Evolutionary conservation across 305 asterid species (phyloP).

Genomic region (Rubia tinctorum): DNA sequence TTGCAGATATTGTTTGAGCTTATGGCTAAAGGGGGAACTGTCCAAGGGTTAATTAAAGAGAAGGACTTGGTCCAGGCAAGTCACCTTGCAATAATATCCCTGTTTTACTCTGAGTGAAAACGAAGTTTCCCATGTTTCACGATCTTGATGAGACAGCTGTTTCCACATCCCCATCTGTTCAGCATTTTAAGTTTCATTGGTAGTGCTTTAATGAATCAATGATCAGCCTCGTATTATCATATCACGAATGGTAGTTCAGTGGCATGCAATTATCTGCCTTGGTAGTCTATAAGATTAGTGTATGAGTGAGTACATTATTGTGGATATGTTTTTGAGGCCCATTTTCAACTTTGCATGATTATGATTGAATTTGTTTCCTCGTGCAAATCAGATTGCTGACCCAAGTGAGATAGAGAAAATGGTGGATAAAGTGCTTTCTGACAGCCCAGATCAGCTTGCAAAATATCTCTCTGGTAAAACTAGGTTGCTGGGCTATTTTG

Average conservation of each 20-base stretch:
- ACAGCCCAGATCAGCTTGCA: slow-evolving; percentile 81
- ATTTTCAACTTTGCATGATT: neutral
- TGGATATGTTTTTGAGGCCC: neutral
- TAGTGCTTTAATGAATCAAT: neutral
- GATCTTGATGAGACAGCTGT: neutral
- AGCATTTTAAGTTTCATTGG: neutral
- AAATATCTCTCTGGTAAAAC: slow-evolving; percentile 93
- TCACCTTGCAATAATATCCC: slow-evolving; percentile 10
- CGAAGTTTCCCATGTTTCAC: neutral
- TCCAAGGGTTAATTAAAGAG: slow-evolving; percentile 80
- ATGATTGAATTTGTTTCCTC: neutral
- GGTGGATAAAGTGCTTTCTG: slow-evolving; percentile 77
- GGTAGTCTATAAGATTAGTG: neutral
- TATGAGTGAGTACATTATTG: neutral
- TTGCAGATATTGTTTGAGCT: slow-evolving; percentile 84
- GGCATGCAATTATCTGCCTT: neutral
- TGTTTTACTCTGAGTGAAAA: neutral
- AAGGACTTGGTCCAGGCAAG: slow-evolving; percentile 95
- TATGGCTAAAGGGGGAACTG: slow-evolving; percentile 91
- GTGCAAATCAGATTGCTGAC: slow-evolving; percentile 62
- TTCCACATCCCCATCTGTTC: neutral
- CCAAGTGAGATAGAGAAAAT: slow-evolving; percentile 86
- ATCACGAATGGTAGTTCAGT: neutral
- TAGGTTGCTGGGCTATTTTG: slow-evolving; percentile 87
- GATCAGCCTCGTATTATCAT: neutral